Base-by-base conservation (phyloP, 352 stramenopile species). In the Globisporangium middletonii region DNA sequence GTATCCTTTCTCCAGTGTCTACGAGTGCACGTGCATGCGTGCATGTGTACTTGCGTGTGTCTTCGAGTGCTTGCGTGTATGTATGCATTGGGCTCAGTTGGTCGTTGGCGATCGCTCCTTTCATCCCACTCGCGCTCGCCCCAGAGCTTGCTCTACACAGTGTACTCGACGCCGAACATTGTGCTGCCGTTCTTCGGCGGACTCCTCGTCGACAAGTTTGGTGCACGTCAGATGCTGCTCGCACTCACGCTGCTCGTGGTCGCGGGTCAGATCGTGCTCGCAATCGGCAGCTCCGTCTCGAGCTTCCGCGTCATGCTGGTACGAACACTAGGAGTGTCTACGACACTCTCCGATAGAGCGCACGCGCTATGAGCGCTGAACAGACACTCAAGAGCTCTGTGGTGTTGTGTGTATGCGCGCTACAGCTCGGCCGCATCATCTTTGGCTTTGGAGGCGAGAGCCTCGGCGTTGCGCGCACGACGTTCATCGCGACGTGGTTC, bases 381-480 rank as follows among this genome's bases (percentile, higher is more conserved):
- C 41, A 18, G 12, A n/a, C 41, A 15, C 12, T 45, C 41, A 45
- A 45, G 12, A 45, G 41, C 41, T n/a, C 43, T 48, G 43, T 26
- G 16, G 16, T 30, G 41, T 8, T 37, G 37, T 45, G 41, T 16
- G n/a, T n/a, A 33, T n/a, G 37, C 45, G 42, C 47, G 11, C 71
- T 80, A 53, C 67, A 94, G 55, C 19, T 91, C 16, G 88, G 88
- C 9, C 64, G 88, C 15, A 66, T 89, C 43, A 55, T 97, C 30
- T 97, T 91, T 66, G 88, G 88, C 2, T 68, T 96, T 37, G 88
- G 87, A 8, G 88, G 82, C 8, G 88, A 97, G 59, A 91, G 69
- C 18, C 60, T 96, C 0, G 79, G 65, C 37, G 86, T 97, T 4
- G 83, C 79, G 4, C 70, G 81, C 28, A 86, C 68, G 30, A 87